Conservation (phyloP, 495 filamentous ascomycete species). For the Parathielavia appendiculata region DNA sequence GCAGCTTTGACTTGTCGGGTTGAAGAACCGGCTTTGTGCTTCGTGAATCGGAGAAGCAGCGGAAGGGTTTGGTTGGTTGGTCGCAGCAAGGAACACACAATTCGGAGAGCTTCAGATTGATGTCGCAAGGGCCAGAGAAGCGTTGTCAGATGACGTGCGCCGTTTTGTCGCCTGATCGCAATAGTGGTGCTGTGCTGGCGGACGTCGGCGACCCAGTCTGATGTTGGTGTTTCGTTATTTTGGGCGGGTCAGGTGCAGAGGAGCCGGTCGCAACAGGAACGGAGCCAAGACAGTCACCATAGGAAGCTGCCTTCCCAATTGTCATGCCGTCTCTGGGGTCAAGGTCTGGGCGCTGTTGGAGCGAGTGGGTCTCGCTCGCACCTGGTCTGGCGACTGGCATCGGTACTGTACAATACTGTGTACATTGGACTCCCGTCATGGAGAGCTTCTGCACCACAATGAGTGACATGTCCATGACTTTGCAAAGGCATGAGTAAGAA, state of each 20-base stretch:
- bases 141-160: constrained; percentile 16
- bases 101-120: constrained; percentile 4
- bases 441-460: no score
- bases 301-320: constrained; percentile 8
- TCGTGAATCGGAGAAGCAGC: neutral
- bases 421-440: no score
- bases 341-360: constrained; percentile 4
- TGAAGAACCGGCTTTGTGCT: constrained; percentile 5
- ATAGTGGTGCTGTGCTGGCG: constrained; percentile 11
- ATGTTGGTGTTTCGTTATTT: constrained; percentile 23
- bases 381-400: no score
- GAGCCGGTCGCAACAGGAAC: neutral
- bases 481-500: no score
- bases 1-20: constrained; percentile 10
- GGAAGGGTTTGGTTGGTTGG: constrained; percentile 5
- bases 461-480: no score
- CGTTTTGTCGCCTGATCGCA: constrained; percentile 13
- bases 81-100: constrained; percentile 10
- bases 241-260: constrained; percentile 19
- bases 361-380: neutral
- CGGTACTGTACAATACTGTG: no score
- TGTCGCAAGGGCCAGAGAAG: constrained; percentile 19
- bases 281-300: neutral
- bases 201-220: constrained; percentile 11
- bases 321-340: constrained; percentile 6